A percentile compares a stretch with the other conserved stretches of the same genome.
phyloP scores from a whole-genome alignment of 805 yeast genomes.

The Nakazawaea ishiwadae region DNA sequence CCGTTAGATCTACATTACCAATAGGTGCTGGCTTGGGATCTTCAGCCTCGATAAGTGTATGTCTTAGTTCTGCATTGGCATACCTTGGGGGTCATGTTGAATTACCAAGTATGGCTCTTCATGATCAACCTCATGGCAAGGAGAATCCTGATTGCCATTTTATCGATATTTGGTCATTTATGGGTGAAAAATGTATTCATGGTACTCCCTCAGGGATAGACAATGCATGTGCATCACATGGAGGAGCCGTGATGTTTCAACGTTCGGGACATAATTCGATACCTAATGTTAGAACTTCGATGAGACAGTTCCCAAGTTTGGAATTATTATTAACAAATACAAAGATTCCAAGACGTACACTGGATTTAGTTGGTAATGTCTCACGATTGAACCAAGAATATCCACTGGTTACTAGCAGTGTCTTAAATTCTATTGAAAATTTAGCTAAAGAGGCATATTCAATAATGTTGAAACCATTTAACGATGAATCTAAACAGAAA shows the following conservation, averaged over 20 bases:
- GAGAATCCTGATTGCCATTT: conserved; percentile 44
- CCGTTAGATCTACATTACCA: conserved; percentile 80
- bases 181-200: conserved; percentile 94
- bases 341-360: conserved; percentile 81
- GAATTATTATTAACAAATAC: conserved; percentile 80
- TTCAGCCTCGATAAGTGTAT: conserved; percentile 85
- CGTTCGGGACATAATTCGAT: conserved; percentile 45
- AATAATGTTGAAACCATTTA: conserved; percentile 49
- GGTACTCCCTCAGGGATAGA: conserved; percentile 97
- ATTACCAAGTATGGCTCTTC: conserved; percentile 28
- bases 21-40: conserved; percentile 97
- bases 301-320: conserved; percentile 71
- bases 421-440: conserved; percentile 73
- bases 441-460: conserved; percentile 70
- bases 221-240: conserved; percentile 92
- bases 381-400: conserved; percentile 45
- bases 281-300: conserved; percentile 61
- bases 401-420: conserved; percentile 50
- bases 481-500: conserved; percentile 37
- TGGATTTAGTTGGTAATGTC: conserved; percentile 76
- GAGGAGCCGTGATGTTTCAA: conserved; percentile 92
- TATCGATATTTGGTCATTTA: conserved; percentile 81
- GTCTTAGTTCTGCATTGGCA: conserved; percentile 71
- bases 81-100: conserved; percentile 52
- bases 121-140: conserved; percentile 15